Conservation (phyloP, 768 basidiomycete species). For the Arthromyces matolae region DNA sequence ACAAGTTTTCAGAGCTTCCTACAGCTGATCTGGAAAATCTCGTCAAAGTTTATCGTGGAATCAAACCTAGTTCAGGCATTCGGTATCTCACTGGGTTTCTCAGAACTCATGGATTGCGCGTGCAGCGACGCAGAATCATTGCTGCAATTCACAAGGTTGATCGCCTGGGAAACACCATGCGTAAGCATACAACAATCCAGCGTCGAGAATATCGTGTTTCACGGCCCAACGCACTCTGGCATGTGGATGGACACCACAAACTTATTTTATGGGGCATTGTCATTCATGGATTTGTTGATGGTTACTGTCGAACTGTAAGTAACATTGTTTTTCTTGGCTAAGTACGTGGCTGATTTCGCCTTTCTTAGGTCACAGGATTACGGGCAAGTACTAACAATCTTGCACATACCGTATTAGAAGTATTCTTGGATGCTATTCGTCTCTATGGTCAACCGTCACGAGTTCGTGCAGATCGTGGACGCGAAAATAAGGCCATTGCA, state of each 20-base stretch:
- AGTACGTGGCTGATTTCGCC: background rate
- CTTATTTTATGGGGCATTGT: slow-evolving; percentile 28
- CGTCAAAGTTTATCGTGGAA: background rate
- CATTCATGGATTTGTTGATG: slow-evolving; percentile 24
- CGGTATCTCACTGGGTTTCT: slow-evolving; percentile 27
- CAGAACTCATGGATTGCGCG: slow-evolving; percentile 19
- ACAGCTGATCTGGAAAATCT: background rate
- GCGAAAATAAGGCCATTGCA: slow-evolving; percentile 32
- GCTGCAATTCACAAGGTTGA: slow-evolving; percentile 24
- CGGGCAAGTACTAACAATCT: slow-evolving; percentile 25
- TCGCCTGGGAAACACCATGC: slow-evolving; percentile 19
- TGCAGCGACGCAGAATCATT: slow-evolving; percentile 22
- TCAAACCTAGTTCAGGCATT: slow-evolving; percentile 21
- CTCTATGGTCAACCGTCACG: slow-evolving; percentile 27
- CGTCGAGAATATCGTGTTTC: slow-evolving; percentile 16
- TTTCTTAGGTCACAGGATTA: slow-evolving; percentile 24
- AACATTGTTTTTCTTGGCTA: background rate
- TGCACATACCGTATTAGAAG: slow-evolving; percentile 23
- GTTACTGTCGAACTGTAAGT: slow-evolving; percentile 21
- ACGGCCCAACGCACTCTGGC: slow-evolving; percentile 28
- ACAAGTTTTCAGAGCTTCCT: background rate
- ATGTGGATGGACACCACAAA: slow-evolving; percentile 34
- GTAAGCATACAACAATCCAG: slow-evolving; percentile 14
- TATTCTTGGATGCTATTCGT: slow-evolving; percentile 20
- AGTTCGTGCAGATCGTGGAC: slow-evolving; percentile 30